Evolutionary conservation across 768 basidiomycete species (phyloP).

Genomic region (Mycena floridula): DNA sequence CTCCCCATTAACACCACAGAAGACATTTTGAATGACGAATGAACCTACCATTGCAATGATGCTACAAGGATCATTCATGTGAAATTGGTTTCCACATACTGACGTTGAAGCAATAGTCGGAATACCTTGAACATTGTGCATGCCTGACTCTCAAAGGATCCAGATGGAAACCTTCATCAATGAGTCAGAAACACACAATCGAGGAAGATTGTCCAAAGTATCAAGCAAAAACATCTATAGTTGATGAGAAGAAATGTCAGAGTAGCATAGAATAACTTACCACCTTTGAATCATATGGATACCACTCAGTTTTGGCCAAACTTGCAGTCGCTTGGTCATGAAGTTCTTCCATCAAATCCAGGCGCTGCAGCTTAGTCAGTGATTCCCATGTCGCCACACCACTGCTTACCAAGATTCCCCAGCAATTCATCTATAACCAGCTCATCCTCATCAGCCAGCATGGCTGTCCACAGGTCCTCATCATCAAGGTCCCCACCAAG

Average conservation of each 20-base stretch:
- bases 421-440: too few relatives aligned
- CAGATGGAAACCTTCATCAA: constrained; percentile 12
- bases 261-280: not conserved
- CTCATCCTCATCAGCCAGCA: too few relatives aligned
- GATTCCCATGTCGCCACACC: too few relatives aligned
- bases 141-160: constrained; percentile 13
- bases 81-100: constrained; percentile 12
- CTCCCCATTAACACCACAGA: not conserved
- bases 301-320: too few relatives aligned
- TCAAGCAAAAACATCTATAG: constrained; percentile 16
- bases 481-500: too few relatives aligned
- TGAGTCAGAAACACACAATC: constrained; percentile 10
- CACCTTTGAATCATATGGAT: constrained; percentile 5
- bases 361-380: too few relatives aligned
- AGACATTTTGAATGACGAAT: not conserved
- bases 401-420: too few relatives aligned
- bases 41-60: constrained; percentile 7
- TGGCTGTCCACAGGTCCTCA: too few relatives aligned
- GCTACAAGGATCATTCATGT: constrained; percentile 11
- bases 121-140: constrained; percentile 13
- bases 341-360: too few relatives aligned
- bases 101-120: constrained; percentile 8
- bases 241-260: not conserved
- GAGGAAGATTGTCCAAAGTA: constrained; percentile 16
- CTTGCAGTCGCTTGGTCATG: too few relatives aligned